Base-by-base conservation (phyloP, 139 green algal species). In the Pedinophyceae sp. region DNA sequence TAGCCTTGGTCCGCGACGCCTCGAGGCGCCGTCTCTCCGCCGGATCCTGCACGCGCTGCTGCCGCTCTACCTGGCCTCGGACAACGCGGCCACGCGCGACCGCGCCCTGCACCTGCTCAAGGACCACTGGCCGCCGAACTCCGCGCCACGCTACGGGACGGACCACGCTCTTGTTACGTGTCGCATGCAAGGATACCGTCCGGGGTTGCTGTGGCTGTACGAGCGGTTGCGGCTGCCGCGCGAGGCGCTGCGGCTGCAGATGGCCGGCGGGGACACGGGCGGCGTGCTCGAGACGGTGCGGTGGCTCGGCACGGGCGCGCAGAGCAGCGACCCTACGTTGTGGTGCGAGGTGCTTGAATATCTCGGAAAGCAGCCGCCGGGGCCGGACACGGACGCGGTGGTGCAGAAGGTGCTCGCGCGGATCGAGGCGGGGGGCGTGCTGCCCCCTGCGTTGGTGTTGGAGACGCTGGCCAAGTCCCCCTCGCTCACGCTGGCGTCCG, bases 371-470 rank as follows among this genome's bases (percentile, higher is more conserved):
- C 67, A 71, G 49, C 10, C 47, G 26, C 25, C 27, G 19, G 29
- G 50, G 18, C 13, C 30, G 3, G 75, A 74, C 51, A 76, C 64
- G 55, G 66, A 58, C 17, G 13, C 22, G 18, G 52, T 77, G 67
- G 70, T 74, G n/a, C 23, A 60, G 55, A 58, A 88, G 68, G 72
- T 94, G 40, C 58, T 96, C 53, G 47, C 52, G 3, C 68, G 78
- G 48, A 75, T 95, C 18, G 87, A 97, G 74, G 58, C 52, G 1
- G 70, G 77, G 6, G 60, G 41, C 18, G 65, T 95, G 46, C 68
- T 97, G 57, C 83, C 89, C 2, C 87, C 89, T 2, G 66, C 97
- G 40, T 68, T 93, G 55, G 86, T 97, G 43, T 67, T 97, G 61
- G 78, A 89, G 57, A 72, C 73, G 17, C 73, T 95, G 46, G 59